Conservation (phyloP, 2,329 filamentous ascomycete species). For the Diaporthe sp. region DNA sequence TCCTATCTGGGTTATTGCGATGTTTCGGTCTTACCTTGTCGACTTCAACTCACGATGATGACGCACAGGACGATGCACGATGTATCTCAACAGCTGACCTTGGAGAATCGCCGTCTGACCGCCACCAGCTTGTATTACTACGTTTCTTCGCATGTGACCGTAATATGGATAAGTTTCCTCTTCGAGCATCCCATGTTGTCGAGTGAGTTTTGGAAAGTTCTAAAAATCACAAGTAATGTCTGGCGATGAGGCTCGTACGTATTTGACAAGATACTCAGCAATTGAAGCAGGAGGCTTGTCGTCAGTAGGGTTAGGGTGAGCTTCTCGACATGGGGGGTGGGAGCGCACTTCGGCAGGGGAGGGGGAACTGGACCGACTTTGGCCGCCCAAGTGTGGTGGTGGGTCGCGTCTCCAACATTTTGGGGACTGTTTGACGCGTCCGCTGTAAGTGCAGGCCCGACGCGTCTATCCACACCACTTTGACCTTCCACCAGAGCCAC, state of each 20-base stretch:
- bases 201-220: not conserved
- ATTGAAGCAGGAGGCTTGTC: not conserved
- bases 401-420: constrained; percentile 23
- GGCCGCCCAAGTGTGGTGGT: not conserved
- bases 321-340: not conserved
- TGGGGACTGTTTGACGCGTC: constrained; percentile 28
- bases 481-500: not conserved
- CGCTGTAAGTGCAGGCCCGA: constrained; percentile 37
- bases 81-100: not conserved
- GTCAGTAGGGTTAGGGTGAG: constrained; percentile 29
- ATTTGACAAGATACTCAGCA: no score
- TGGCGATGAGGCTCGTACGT: not conserved
- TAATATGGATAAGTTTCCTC: not conserved
- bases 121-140: not conserved
- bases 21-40: not conserved
- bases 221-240: not conserved
- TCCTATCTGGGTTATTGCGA: not conserved
- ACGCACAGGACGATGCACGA: not conserved
- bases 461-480: constrained; percentile 36
- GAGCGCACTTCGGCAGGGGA: no score
- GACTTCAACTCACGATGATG: not conserved
- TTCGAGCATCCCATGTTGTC: no score
- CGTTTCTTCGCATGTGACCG: not conserved
- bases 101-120: not conserved
- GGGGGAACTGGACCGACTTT: no score